Conservation (phyloP, 1,284 basidiomycete species). For the Ganoderma lucidum region DNA sequence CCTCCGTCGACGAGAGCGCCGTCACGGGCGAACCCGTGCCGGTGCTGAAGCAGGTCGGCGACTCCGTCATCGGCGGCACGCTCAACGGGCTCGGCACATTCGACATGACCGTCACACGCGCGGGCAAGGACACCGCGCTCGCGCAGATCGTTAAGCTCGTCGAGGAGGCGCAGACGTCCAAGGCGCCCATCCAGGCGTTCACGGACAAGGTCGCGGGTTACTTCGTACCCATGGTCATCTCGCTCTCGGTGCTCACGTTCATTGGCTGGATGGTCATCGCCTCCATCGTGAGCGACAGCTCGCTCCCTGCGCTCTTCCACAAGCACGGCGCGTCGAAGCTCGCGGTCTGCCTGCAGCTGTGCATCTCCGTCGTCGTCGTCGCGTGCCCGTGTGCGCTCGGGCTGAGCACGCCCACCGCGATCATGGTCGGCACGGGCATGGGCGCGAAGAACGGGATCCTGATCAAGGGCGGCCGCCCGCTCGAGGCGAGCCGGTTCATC, state of each 20-base stretch:
- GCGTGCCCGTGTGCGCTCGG: conserved; percentile 99
- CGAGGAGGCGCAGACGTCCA: conserved; percentile 97
- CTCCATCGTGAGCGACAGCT: conserved; percentile 61
- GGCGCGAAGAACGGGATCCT: conserved; percentile 97
- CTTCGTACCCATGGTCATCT: conserved; percentile 94
- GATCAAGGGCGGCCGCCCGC: conserved; percentile 95
- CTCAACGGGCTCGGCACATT: conserved; percentile 97
- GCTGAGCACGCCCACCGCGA: conserved; percentile 95
- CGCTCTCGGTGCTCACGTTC: conserved; percentile 86
- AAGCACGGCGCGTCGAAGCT: conserved; percentile 86
- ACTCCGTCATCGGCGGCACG: conserved; percentile 94
- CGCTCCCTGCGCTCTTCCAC: conserved; percentile 87
- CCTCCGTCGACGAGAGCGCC: conserved; percentile 95
- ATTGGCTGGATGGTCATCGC: conserved; percentile 86
- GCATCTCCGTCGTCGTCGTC: conserved; percentile 98
- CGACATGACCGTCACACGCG: conserved; percentile 94
- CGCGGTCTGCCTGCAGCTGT: conserved; percentile 95
- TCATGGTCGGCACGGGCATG: conserved; percentile 99
- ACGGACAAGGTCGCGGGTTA: conserved; percentile 95
- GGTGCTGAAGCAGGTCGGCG: conserved; percentile 84
- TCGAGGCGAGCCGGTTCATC: conserved; percentile 91
- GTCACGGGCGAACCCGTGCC: conserved; percentile 98
- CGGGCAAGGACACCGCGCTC: conserved; percentile 95
- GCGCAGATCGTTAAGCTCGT: conserved; percentile 97
- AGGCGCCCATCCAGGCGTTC: conserved; percentile 98